Evolutionary conservation across 108 stramenopile genomes (phyloP), one percentile per base, ranked within the genome.

Genomic region (Thalassiosira profunda): DNA sequence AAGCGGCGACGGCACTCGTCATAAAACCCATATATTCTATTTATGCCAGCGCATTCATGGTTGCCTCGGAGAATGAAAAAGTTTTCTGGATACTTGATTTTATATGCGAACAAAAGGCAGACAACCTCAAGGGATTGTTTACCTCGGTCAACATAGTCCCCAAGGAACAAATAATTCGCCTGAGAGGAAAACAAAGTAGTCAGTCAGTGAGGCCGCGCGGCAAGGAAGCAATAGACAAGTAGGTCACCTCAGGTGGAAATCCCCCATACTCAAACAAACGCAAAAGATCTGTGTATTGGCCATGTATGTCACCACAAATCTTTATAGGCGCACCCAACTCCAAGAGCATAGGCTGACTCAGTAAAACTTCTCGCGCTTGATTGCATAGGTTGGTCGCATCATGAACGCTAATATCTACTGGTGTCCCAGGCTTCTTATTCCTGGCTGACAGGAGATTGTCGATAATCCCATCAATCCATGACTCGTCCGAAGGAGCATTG

Each of bases 51-150:
- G 57, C 98, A 98, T 82, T 99, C 99, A 84, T 99, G 99, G 81
- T 99, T 99, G n/a, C 99, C 99, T 47, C 99, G 88, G 58, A 99
- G 86, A 52, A 99, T 84, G 79, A 99, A 99, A 76, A 99, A 99
- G 72, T 98, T 98, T 72, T 98, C 97, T 17, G 98, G 98, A 67
- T 98, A 98, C 86, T 99, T 99, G 81, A 98, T 96, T 84, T 99
- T 99, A 89, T 98, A 99, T 15, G 97, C 97, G 72, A 99, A 92
- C 64, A 98, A 68, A 48, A 98, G 81, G 74, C 94, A 97, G 24
- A 98, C 96, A 48, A 97, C 96, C 79, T 98, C 98, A 37, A 97
- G 72, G 14, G 94, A 95, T 77, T 95, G 96, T 71, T 98, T 97
- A 37, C 97, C 98, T 49, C 98, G 94, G 72, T 99, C 98, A 18